Base-by-base conservation (phyloP, 2,329 filamentous ascomycete genomes). In the Penicillium sp. region DNA sequence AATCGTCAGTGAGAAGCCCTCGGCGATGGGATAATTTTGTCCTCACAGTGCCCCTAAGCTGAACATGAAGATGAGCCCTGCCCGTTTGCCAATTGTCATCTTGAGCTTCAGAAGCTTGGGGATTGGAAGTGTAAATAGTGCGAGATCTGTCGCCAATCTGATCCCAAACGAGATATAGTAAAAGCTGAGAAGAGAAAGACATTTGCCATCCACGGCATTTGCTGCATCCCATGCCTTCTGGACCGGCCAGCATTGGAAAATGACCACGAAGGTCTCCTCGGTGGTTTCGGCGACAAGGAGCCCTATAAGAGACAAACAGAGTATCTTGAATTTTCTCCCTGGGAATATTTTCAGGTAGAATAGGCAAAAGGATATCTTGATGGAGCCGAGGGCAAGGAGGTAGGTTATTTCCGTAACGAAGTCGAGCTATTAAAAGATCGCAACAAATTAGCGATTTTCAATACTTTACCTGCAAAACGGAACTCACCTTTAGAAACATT, bases 191-290 rank as follows among this genome's bases (percentile, higher is more conserved):
- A 61, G 46, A 7, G 46, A 8, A 4, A 63, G 33, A 10, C 60
- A 63, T 21, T 47, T 47, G 4, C 60, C 60, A 2, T 49, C 23
- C 4, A 51, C 40, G 2, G 17, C 8, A n/a, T 44, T 49, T 0
- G 55, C 46, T 1, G 52, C 41, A 33, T 58, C 56, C 60, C 60
- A 63, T 4, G 59, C 59, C 37, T 56, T 61, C 18, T 49, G 30
- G 18, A 63, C 36, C 4, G 60, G 60, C 8, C n/a, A 47, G 21
- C 60, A 63, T 34, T 63, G 60, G 18, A 63, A 60, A 17, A 60
- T 54, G 78, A 83, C 17, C 86, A 92, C 64, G 83, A 88, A 34
- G 86, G 87, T 15, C 85, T 91, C 1, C 80, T 90, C 4, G 86
- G 88, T 65, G 81, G 84, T 1, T 86, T 86, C 67, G 77, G 83